Evolutionary conservation across 2,329 filamentous ascomycete genomes (phyloP), one percentile per base, ranked within the genome.

Genomic region (Macroventuria anomochaeta): DNA sequence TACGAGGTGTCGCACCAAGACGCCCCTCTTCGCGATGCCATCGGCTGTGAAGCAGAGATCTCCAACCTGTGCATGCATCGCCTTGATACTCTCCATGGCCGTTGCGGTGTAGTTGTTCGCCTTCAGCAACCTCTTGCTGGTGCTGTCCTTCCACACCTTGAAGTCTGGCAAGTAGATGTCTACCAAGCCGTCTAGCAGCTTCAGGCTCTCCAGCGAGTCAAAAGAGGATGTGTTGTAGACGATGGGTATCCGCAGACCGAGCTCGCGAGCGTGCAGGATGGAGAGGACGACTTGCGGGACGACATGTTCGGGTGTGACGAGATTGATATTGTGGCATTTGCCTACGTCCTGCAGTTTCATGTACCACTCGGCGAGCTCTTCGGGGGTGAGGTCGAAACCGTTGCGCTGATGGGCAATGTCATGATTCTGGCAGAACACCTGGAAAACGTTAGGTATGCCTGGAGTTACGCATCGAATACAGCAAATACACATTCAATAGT

Each of bases 101-200:
- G 85, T 85, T 8, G 82, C 77, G 1, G 87, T 83, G 70, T 93
- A 95, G 69, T 91, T 84, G 40, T 91, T 88, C 3, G 88, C 88
- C 71, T 96, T 96, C 29, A 95, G 80, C 25, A 95, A 76, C 10
- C 90, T 80, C 63, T 83, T 87, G 17, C 88, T 88, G 0, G 88
- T 88, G 18, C 73, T 77, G 1, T 80, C 73, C 23, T 83, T 83
- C 90, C 89, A 95, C 8, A 93, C 85, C 72, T 96, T 95, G 79
- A 95, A 95, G 69, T 96, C 90, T 0, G 90, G 88, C n/a, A 96
- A 79, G 69, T 95, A 96, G 37, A 96, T 91, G 70, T 95, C 90
- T 0, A 95, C 85, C 23, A 96, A 77, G 0, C 90, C 90, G 63
- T 95, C 87, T 63, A 96, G 82, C 7, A 95, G 79, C 54, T 85